Evolutionary conservation across 306 rosid species (phyloP).

Genomic region (Medicago lupulina): DNA sequence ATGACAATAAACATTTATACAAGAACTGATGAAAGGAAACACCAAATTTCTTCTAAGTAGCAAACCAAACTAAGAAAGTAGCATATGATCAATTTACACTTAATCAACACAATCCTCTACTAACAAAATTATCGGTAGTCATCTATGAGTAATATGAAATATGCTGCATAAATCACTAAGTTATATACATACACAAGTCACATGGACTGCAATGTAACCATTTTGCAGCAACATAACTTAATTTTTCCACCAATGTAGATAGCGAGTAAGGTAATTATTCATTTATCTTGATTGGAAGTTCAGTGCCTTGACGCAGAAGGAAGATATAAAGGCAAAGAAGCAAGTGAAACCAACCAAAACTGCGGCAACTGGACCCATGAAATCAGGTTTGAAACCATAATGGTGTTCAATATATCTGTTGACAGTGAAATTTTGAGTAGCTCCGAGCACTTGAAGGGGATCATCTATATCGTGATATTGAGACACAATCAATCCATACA

Average conservation of each 20-base stretch:
- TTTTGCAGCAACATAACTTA: constrained; percentile 30
- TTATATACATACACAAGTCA: constrained; percentile 34
- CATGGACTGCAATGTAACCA: constrained; percentile 7
- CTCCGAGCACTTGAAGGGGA: constrained; percentile 46
- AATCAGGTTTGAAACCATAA: constrained; percentile 68
- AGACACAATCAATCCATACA: constrained; percentile 87
- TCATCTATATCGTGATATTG: constrained; percentile 67
- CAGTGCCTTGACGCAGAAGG: constrained; percentile 73
- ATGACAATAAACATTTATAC: constrained; percentile 11
- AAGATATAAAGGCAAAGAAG: constrained; percentile 87
- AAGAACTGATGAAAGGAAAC: constrained; percentile 31
- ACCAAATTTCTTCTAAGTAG: constrained; percentile 28
- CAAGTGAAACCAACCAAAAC: constrained; percentile 74
- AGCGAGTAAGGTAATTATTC: not conserved
- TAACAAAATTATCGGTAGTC: constrained; percentile 36
- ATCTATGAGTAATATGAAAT: constrained; percentile 22
- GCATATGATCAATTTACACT: constrained; percentile 44
- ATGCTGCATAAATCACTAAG: constrained; percentile 17
- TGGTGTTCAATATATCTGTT: constrained; percentile 60
- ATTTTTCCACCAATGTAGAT: not conserved
- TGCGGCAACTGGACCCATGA: constrained; percentile 91
- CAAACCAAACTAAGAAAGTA: constrained; percentile 37
- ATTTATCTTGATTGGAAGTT: constrained; percentile 86
- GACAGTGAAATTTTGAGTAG: constrained; percentile 14
- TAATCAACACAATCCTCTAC: constrained; percentile 23